Base-by-base conservation (phyloP, 2,329 filamentous ascomycete species). In the Tolypocladium capitatum region DNA sequence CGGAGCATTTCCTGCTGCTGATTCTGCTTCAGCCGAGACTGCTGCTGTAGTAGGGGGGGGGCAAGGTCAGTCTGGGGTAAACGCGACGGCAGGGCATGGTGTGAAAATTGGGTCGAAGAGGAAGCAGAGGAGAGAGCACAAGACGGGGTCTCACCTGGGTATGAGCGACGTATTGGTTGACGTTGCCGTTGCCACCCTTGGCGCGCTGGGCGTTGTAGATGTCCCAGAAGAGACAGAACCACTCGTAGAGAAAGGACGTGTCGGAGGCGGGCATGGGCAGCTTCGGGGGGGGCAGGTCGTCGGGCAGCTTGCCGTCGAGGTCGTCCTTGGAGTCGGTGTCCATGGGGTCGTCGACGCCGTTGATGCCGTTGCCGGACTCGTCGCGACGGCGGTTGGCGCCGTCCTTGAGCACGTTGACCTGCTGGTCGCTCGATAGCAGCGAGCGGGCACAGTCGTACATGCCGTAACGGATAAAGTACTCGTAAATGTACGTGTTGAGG, bases 181-280 rank as follows among this genome's bases (percentile, higher is more conserved):
- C 82, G 50, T 77, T 76, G 27, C 70, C 66, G 60, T 74, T 81
- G 48, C 75, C 75, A 47, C 77, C 78, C 63, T 81, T 83, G 58
- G 75, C 78, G 60, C 87, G 84, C 62, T 91, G 86, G 48, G 88
- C 87, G 60, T 81, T 81, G 67, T 86, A 94, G 57, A 97, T 88
- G 60, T 98, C 92, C 89, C 89, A 97, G 66, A 98, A 98, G 46
- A 96, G 77, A 60, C 83, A 87, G 72, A 94, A 98, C 92, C 92
- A 98, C 60, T 97, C 92, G 56, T 88, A 84, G n/a, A 98, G 73
- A 60, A 98, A 97, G 27, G 86, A 87, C 52, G 78, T 85, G 58
- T 84, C 84, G 47, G 76, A 76, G 51, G 73, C 73, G 44, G 77
- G 76, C 61, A 73, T 75, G 13, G 82, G 80, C 6, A 88, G 71